Base-by-base conservation (phyloP, 2,329 filamentous ascomycete genomes). In the Aspergillus vadensis region DNA sequence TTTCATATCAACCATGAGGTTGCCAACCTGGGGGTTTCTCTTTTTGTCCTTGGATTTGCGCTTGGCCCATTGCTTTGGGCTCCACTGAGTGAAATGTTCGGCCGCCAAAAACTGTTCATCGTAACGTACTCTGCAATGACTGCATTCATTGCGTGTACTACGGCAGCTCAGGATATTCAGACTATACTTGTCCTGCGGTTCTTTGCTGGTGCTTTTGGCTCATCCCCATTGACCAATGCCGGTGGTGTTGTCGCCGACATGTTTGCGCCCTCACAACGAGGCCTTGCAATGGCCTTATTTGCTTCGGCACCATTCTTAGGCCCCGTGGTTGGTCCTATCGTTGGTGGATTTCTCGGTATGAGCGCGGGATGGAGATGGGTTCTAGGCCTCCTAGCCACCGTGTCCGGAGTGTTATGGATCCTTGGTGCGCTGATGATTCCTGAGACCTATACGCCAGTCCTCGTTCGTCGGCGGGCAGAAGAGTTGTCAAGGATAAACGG, bases 331-430 rank as follows among this genome's bases (percentile, higher is more conserved):
- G 87, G 88, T 0, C 89, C 89, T 1, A 86, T 91, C 50, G 83
- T 84, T 5, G 86, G 86, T 62, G 88, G 88, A 2, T 91, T 91
- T 72, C 77, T 90, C 1, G 85, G 86, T 9, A 81, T 87, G 71
- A 79, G 81, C 2, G 82, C 81, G 9, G 88, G 87, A 14, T 91
- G 89, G 89, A 79, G 86, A 67, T 91, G 88, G 89, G 84, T 91
- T n/a, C 80, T 85, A 71, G 86, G 86, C 1, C 74, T 90, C 52
- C 81, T 87, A 70, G 81, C 84, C 51, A 85, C 86, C 62, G 88
- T 90, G 70, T 87, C 85, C 2, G 86, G 85, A 8, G 75, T 81
- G 9, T 80, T 89, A 52, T 88, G 85, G 74, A 67, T 77, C 25
- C 21, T 68, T 2, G 70, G 72, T 21, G 51, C 67, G 2, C 55